Evolutionary conservation across 2,329 filamentous ascomycete species (phyloP).

Genomic region (Tolypocladium nubicola): DNA sequence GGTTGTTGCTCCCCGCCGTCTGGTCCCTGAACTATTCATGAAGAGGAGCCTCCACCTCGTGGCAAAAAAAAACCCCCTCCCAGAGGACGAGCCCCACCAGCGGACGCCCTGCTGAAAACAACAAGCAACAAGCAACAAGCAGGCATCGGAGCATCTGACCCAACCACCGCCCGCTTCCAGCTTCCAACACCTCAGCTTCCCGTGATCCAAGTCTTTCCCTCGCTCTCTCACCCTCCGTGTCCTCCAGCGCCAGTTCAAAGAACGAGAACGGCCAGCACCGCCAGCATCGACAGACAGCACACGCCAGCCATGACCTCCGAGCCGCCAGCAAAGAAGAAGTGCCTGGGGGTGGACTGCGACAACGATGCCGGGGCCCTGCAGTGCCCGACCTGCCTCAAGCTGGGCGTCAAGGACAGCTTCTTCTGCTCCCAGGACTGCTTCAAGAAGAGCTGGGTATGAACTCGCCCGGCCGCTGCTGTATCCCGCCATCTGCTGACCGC

Average conservation of each 20-base stretch:
- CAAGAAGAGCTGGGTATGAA: slow-evolving; percentile 89
- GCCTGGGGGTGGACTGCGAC: slow-evolving; percentile 70
- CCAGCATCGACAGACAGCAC: background rate
- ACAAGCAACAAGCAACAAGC: background rate
- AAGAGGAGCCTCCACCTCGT: background rate
- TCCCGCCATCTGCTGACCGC: slow-evolving; percentile 6
- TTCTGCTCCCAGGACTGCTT: slow-evolving; percentile 99
- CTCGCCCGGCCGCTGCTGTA: background rate
- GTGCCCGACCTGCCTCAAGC: slow-evolving; percentile 90
- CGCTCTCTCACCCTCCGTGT: background rate
- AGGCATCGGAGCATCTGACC: background rate
- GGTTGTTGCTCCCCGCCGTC: background rate
- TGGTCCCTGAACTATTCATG: background rate
- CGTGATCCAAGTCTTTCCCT: background rate
- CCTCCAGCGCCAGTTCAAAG: background rate
- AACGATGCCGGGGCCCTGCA: slow-evolving; percentile 81
- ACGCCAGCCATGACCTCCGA: slow-evolving; percentile 34
- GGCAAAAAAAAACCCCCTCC: background rate
- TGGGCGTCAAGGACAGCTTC: slow-evolving; percentile 78
- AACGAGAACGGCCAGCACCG: background rate
- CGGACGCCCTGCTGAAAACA: no score
- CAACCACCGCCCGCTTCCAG: background rate
- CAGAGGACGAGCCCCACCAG: background rate
- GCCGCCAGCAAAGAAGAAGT: slow-evolving; percentile 53
- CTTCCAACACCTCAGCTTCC: background rate